Conservation (phyloP, 2,329 filamentous ascomycete genomes). For the Chaetomium globosum region DNA sequence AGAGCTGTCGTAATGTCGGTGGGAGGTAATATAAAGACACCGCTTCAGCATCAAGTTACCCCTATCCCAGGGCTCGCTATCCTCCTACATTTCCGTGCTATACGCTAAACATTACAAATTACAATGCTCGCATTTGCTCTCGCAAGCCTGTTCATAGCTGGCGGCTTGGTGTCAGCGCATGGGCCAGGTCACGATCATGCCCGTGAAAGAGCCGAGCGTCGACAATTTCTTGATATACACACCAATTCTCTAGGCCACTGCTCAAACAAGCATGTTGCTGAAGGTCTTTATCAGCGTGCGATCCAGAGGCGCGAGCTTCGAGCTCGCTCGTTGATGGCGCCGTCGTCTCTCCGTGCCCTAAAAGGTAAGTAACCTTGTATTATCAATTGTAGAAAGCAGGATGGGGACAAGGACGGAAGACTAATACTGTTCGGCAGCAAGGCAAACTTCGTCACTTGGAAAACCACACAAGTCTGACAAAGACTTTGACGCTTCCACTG, state of each 20-base stretch:
- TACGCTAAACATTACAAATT: neutral
- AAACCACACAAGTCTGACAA: slow-evolving; percentile 5
- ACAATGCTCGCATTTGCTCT: neutral
- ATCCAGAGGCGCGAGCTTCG: slow-evolving; percentile 8
- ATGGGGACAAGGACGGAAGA: neutral
- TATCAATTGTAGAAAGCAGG: neutral
- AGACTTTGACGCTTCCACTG: slow-evolving; percentile 2
- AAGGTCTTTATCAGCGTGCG: slow-evolving; percentile 8
- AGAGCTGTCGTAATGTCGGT: neutral
- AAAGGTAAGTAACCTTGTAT: neutral
- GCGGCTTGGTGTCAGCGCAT: slow-evolving; percentile 6
- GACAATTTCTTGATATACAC: slow-evolving; percentile 17
- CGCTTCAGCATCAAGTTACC: neutral
- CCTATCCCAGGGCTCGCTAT: neutral
- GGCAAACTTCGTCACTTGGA: slow-evolving; percentile 1
- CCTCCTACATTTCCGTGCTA: neutral
- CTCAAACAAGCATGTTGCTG: neutral
- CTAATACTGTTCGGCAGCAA: neutral
- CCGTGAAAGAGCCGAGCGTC: neutral
- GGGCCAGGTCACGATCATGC: slow-evolving; percentile 4
- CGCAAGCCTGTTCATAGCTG: neutral
- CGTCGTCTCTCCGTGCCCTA: neutral
- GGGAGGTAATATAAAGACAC: neutral
- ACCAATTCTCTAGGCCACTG: slow-evolving; percentile 10
- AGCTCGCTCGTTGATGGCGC: slow-evolving; percentile 5